phyloP scores from a whole-genome alignment of 805 yeast species.

The Vanderwaltozyma yarrowii region DNA sequence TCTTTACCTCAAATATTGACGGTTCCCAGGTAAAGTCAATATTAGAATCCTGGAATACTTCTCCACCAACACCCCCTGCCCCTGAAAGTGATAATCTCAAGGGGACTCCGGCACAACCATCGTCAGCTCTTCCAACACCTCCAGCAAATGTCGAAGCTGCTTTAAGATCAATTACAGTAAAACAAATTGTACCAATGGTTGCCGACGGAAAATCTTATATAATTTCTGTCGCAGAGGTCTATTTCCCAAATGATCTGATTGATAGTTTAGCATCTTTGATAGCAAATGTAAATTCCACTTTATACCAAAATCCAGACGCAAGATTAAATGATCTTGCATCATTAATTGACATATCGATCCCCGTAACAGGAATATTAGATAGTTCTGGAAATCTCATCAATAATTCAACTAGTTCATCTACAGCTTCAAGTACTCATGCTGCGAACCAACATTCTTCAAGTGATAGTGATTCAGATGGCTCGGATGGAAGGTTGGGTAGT shows the following conservation, averaged over 20 bases:
- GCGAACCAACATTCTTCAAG: not conserved
- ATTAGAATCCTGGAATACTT: not conserved
- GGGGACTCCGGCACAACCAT: too few species aligned
- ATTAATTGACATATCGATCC: constrained; percentile 47
- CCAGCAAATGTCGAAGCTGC: constrained; percentile 34
- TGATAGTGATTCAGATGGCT: too few species aligned
- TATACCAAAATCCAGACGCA: constrained; percentile 50
- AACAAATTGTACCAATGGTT: constrained; percentile 67
- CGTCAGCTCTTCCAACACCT: not conserved
- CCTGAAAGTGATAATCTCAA: too few species aligned
- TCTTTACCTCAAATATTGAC: not conserved
- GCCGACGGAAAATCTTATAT: constrained; percentile 47
- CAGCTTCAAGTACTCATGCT: not conserved
- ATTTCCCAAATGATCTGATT: constrained; percentile 53
- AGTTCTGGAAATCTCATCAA: not conserved
- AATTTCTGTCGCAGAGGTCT: constrained; percentile 79
- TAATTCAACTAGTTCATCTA: not conserved
- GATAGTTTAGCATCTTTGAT: constrained; percentile 40
- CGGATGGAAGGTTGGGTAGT: not conserved
- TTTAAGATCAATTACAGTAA: constrained; percentile 5
- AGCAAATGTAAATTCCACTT: constrained; percentile 38
- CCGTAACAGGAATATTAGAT: constrained; percentile 15
- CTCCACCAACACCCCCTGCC: not conserved
- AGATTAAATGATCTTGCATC: constrained; percentile 24
- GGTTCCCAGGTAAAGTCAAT: not conserved